Conservation (phyloP, 2,329 filamentous ascomycete genomes). For the Pleomassaria siparia region DNA sequence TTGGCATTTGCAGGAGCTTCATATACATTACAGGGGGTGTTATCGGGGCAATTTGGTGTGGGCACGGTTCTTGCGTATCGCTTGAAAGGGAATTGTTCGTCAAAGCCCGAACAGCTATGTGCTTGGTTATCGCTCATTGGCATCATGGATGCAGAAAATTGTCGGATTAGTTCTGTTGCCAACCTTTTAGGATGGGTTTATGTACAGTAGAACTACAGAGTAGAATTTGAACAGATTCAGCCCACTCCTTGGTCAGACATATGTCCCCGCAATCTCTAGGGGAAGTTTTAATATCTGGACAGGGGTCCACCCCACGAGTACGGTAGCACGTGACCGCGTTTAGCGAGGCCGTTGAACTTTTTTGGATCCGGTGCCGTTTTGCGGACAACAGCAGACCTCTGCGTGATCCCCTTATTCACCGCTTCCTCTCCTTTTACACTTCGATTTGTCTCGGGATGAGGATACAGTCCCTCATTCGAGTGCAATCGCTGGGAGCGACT, state of each 20-base stretch:
- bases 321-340: conserved; percentile 21
- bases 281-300: background rate
- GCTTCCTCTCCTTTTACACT: conserved; percentile 13
- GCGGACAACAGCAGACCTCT: conserved; percentile 24
- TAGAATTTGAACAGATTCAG: background rate
- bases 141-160: background rate
- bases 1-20: conserved; percentile 40
- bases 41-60: conserved; percentile 16
- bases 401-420: conserved; percentile 29
- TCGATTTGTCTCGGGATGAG: conserved; percentile 30
- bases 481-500: conserved; percentile 34
- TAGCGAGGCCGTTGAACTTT: conserved; percentile 23
- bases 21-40: conserved; percentile 32
- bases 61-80: conserved; percentile 1
- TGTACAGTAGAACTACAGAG: too few species aligned
- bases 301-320: background rate
- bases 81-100: background rate
- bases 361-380: conserved; percentile 19
- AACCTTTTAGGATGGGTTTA: background rate
- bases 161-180: background rate
- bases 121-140: background rate
- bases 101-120: background rate
- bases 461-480: conserved; percentile 35
- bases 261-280: background rate
- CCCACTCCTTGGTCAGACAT: background rate